These are phyloP conservation scores for Sanghuangporus sanghuang DNA, from an alignment of 1,284 basidiomycete genomes.

Conservation along the genomic window DNA sequence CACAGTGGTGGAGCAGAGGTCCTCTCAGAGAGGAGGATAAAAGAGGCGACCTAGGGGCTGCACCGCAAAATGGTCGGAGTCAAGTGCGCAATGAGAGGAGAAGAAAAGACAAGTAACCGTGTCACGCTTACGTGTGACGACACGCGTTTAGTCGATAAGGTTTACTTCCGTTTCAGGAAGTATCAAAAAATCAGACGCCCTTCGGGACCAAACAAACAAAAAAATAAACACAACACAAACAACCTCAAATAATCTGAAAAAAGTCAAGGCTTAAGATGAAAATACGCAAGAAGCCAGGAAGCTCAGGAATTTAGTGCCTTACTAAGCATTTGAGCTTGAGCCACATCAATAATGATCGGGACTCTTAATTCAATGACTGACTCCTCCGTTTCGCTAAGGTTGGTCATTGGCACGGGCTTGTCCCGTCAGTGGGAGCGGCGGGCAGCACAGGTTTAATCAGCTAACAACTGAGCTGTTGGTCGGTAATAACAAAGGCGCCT, in stretches of 20 bases:
- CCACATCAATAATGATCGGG: neutral
- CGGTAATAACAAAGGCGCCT: too few species aligned
- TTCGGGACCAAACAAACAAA: neutral
- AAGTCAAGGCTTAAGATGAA: neutral
- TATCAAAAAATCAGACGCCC: neutral
- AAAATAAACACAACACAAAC: neutral
- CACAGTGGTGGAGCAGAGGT: neutral
- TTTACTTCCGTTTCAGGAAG: conserved; percentile 6
- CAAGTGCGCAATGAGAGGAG: neutral
- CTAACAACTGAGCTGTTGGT: neutral
- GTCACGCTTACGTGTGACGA: conserved; percentile 2
- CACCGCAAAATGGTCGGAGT: neutral
- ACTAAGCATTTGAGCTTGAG: neutral
- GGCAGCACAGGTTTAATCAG: neutral
- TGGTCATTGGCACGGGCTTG: neutral
- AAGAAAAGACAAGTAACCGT: neutral
- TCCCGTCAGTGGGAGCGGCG: neutral
- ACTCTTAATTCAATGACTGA: neutral
- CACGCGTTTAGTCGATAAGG: conserved; percentile 1
- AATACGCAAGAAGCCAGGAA: neutral
- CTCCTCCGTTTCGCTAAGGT: neutral
- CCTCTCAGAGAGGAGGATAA: neutral
- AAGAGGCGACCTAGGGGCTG: neutral
- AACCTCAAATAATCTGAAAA: neutral
- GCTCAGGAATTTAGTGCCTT: neutral